A percentile compares a stretch with the other conserved stretches of the same genome.
Conservation (phyloP, 768 basidiomycete species). For the Imleria badia region DNA sequence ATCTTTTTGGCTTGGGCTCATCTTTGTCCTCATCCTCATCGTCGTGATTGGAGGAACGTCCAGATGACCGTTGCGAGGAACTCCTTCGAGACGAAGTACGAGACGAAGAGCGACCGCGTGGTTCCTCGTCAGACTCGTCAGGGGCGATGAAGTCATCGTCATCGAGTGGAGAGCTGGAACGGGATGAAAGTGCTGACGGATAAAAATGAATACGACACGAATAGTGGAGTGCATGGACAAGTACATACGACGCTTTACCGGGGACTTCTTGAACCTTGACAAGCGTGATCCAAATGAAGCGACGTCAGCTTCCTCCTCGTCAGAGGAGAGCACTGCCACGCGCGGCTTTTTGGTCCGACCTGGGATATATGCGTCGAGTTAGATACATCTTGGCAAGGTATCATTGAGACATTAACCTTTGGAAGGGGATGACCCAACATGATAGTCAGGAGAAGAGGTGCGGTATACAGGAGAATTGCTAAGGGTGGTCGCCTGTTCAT, state of each 20-base stretch:
- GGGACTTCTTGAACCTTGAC: conserved; percentile 65
- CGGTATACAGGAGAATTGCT: conserved; percentile 19
- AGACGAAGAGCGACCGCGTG: conserved; percentile 48
- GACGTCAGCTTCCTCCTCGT: conserved; percentile 43
- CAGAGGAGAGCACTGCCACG: conserved; percentile 48
- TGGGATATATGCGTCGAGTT: conserved; percentile 20
- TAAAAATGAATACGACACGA: conserved; percentile 7
- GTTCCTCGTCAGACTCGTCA: conserved; percentile 61
- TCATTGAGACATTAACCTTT: conserved; percentile 18
- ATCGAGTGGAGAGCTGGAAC: conserved; percentile 45
- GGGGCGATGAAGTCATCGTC: conserved; percentile 75
- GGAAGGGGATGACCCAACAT: conserved; percentile 27
- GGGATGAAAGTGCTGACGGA: conserved; percentile 40
- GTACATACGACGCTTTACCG: conserved; percentile 50
- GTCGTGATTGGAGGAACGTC: conserved; percentile 33
- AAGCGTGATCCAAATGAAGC: conserved; percentile 58
- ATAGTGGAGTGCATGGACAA: neutral
- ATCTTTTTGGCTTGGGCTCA: conserved; percentile 36
- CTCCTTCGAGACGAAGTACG: conserved; percentile 46
- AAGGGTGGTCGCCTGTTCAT: conserved; percentile 1
- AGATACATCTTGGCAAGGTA: neutral
- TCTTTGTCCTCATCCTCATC: conserved; percentile 36
- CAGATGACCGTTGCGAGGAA: conserved; percentile 35
- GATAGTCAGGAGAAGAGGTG: conserved; percentile 29
- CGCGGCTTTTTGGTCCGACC: conserved; percentile 63